Percentiles rank a stretch among this genome's conserved stretches.
phyloP scores from a whole-genome alignment of 345 rosid species.

The Rhodamnia rubescens region DNA sequence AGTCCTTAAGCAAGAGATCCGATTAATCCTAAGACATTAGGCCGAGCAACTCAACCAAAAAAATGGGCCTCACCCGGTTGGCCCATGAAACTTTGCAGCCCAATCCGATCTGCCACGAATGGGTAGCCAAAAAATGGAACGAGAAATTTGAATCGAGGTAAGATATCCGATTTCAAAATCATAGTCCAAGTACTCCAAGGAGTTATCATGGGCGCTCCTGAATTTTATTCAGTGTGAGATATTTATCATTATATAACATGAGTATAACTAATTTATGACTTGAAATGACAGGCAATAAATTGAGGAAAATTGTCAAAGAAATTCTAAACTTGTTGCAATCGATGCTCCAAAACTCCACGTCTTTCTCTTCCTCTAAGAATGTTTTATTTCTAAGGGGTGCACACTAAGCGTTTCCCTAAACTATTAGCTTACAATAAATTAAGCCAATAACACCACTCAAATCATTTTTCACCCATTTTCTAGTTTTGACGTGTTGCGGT shows the following conservation, averaged over 20 bases:
- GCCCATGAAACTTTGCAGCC: background rate
- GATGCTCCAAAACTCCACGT: background rate
- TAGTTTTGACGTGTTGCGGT: too few relatives aligned
- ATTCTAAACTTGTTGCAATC: background rate
- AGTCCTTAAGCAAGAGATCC: background rate
- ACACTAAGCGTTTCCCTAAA: rapidly evolving
- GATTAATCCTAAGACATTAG: background rate
- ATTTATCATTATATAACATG: background rate
- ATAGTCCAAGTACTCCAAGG: background rate
- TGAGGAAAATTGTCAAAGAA: too few relatives aligned
- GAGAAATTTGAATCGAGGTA: background rate
- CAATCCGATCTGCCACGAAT: background rate
- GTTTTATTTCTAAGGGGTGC: background rate
- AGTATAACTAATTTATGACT: background rate
- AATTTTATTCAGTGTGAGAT: background rate
- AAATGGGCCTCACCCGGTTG: background rate
- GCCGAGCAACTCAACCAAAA: background rate
- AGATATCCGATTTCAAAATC: background rate
- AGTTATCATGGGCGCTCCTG: background rate
- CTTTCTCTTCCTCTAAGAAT: background rate
- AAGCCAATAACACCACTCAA: background rate
- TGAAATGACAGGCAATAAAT: background rate
- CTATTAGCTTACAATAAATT: background rate
- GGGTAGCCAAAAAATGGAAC: background rate
- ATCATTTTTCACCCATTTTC: background rate